Conservation (phyloP, 805 yeast genomes). For the Pichia pseudocactophila region DNA sequence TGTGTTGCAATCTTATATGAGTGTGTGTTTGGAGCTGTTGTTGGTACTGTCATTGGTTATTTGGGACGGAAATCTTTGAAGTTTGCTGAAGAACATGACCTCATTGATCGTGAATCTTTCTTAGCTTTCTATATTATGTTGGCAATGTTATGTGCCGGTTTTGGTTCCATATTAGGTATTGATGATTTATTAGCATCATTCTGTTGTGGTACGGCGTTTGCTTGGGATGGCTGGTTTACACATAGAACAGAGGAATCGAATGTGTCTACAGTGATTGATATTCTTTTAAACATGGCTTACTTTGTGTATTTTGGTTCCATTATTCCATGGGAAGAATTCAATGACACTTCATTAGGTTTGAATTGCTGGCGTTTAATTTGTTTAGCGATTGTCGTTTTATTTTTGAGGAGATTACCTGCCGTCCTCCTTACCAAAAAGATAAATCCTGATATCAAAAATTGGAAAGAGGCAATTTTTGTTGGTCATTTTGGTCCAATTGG, state of each 20-base stretch:
- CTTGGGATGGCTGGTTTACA: conserved; percentile 67
- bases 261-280: conserved; percentile 57
- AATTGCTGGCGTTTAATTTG: conserved; percentile 45
- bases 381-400: conserved; percentile 41
- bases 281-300: conserved; percentile 54
- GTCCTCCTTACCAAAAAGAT: conserved; percentile 46
- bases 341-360: conserved; percentile 36
- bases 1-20: conserved; percentile 53
- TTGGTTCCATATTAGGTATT: conserved; percentile 57
- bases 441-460: conserved; percentile 51
- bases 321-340: conserved; percentile 60
- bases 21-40: conserved; percentile 44
- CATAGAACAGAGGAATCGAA: conserved; percentile 50
- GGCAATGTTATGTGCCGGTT: conserved; percentile 49
- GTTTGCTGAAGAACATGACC: conserved; percentile 40
- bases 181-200: conserved; percentile 68
- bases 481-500: conserved; percentile 79
- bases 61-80: conserved; percentile 41
- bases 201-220: conserved; percentile 64
- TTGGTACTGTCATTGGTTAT: conserved; percentile 49
- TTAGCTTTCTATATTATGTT: conserved; percentile 44
- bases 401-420: conserved; percentile 47
- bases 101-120: conserved; percentile 57
- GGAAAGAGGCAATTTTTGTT: conserved; percentile 62
- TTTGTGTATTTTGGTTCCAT: conserved; percentile 65